Conservation (phyloP, 2,329 filamentous ascomycete species). For the Alternaria gansuensis region DNA sequence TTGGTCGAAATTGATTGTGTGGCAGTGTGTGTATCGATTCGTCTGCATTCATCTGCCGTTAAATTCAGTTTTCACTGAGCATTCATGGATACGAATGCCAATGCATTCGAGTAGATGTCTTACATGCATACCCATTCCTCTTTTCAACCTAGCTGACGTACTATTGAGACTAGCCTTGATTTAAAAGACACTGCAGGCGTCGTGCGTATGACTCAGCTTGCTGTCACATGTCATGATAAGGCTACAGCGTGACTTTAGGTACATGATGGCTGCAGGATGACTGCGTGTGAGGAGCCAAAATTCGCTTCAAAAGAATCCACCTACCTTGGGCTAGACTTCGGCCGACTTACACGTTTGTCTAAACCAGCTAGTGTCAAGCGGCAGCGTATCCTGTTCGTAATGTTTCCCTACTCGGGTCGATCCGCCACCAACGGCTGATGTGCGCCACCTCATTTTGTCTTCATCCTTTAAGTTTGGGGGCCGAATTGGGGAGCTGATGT, state of each 20-base stretch:
- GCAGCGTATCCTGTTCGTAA: conserved; percentile 9
- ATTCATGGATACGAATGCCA: conserved; percentile 1
- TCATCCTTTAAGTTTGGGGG: background rate
- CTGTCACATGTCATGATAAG: background rate
- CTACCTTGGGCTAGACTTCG: background rate
- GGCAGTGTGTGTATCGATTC: background rate
- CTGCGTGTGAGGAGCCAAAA: background rate
- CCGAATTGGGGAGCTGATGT: background rate
- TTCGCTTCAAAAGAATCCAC: background rate
- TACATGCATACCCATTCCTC: background rate
- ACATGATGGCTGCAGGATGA: conserved; percentile 7
- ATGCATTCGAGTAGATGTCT: background rate
- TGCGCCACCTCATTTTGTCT: background rate
- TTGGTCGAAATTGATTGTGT: background rate
- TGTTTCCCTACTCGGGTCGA: background rate
- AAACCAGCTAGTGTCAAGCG: background rate
- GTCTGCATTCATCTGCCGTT: background rate
- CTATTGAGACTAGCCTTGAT: background rate
- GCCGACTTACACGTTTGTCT: background rate
- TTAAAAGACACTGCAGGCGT: background rate
- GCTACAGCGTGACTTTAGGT: background rate
- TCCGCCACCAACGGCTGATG: conserved; percentile 9
- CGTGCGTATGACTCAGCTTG: conserved; percentile 1
- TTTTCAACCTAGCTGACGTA: background rate
- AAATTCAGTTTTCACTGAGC: background rate